Evolutionary conservation across 345 rosid species (phyloP).

Genomic region (Eucalyptus rudis): DNA sequence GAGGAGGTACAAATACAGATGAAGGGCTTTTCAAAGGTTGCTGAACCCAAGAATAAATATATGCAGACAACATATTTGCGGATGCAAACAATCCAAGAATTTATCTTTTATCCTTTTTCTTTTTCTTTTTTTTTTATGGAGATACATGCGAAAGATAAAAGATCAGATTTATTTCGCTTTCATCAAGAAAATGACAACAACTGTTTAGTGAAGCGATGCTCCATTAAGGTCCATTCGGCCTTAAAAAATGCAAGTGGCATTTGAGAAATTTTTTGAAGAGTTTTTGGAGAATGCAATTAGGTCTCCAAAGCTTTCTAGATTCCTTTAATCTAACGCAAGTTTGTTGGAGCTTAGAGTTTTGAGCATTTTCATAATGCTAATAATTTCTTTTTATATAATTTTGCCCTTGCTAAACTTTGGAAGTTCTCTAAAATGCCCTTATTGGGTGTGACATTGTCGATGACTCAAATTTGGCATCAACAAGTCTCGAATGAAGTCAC

Average conservation of each 20-base stretch:
- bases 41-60: neutral
- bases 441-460: accelerated
- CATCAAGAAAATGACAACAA: neutral
- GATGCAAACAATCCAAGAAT: neutral
- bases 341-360: neutral
- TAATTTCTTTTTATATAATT: neutral
- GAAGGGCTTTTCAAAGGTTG: neutral
- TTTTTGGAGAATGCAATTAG: neutral
- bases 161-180: neutral
- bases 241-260: neutral
- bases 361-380: neutral
- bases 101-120: neutral
- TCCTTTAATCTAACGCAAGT: neutral
- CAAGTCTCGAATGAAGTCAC: accelerated
- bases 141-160: neutral
- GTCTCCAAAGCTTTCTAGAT: neutral
- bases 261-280: neutral
- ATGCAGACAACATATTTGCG: neutral
- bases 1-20: neutral
- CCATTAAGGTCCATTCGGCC: neutral
- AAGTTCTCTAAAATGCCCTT: neutral
- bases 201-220: neutral
- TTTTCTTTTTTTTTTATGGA: neutral
- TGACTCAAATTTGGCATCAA: neutral
- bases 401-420: neutral